A percentile compares a stretch with the other conserved stretches of the same genome.
Evolutionary conservation across 1,284 basidiomycete genomes (phyloP).

Genomic region (Leccinum subrobustum): DNA sequence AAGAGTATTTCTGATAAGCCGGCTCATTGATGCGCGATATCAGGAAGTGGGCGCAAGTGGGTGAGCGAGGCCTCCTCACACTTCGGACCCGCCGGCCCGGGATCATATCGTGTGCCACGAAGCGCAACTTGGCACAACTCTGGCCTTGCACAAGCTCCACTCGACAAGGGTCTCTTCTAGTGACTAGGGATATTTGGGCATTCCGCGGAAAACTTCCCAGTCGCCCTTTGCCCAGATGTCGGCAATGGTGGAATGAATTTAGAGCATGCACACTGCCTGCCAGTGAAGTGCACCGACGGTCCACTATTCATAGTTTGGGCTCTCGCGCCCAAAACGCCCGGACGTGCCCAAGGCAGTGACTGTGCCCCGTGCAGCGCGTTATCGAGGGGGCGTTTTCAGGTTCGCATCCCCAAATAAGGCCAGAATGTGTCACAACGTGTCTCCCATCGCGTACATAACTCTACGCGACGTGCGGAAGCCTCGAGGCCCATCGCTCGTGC

Average conservation of each 20-base stretch:
- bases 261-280: not conserved
- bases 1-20: not conserved
- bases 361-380: constrained; percentile 9
- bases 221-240: not conserved
- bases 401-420: constrained; percentile 8
- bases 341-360: constrained; percentile 17
- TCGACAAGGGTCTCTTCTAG: not conserved
- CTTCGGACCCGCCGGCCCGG: not conserved
- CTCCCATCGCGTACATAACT: constrained; percentile 9
- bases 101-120: not conserved
- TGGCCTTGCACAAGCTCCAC: not conserved
- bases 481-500: constrained; percentile 33
- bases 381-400: constrained; percentile 9
- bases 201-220: not conserved
- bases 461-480: constrained; percentile 26
- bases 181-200: not conserved
- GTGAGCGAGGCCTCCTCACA: not conserved
- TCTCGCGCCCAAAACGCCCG: constrained; percentile 4
- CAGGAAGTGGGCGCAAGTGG: not conserved
- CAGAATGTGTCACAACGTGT: constrained; percentile 15
- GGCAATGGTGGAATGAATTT: not conserved
- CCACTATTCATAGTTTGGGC: constrained; percentile 1
- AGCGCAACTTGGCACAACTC: not conserved
- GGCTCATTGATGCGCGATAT: not conserved
- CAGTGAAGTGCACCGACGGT: not conserved